Conservation (phyloP, 2,329 filamentous ascomycete genomes). For the Pseudocercospora macadamiae region DNA sequence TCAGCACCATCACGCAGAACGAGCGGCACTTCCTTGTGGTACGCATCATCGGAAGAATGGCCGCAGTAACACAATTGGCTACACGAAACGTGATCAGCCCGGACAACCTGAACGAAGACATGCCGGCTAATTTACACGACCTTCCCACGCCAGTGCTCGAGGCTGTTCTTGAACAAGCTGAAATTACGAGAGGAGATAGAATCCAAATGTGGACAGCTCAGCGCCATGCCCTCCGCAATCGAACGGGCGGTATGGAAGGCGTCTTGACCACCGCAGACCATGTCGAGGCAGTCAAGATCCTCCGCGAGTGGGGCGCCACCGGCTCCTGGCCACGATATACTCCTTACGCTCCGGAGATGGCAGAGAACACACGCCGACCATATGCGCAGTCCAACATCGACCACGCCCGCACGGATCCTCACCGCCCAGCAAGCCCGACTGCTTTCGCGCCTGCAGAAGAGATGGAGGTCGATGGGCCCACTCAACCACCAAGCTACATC, state of each 20-base stretch:
- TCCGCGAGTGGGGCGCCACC: not conserved
- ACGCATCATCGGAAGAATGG: not conserved
- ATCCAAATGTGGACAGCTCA: not conserved
- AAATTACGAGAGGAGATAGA: not conserved
- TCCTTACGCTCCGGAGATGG: too few species aligned
- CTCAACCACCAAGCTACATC: too few species aligned
- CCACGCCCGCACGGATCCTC: too few species aligned
- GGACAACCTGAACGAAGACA: not conserved
- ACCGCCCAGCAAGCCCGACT: too few species aligned
- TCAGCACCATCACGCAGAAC: not conserved
- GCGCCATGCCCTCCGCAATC: not conserved
- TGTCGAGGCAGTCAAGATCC: not conserved
- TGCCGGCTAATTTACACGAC: not conserved
- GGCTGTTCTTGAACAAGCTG: not conserved
- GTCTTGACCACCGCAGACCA: not conserved
- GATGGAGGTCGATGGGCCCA: too few species aligned
- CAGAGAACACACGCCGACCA: too few species aligned
- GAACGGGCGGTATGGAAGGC: not conserved
- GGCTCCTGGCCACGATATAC: too few species aligned
- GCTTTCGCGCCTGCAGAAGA: too few species aligned
- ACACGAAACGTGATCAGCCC: not conserved
- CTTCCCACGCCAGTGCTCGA: not conserved
- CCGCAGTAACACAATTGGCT: not conserved
- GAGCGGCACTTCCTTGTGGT: not conserved
- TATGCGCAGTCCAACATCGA: too few species aligned